Evolutionary conservation across 768 basidiomycete genomes (phyloP), one percentile per base, ranked within the genome.

Genomic region (Gymnopilus dilepis): DNA sequence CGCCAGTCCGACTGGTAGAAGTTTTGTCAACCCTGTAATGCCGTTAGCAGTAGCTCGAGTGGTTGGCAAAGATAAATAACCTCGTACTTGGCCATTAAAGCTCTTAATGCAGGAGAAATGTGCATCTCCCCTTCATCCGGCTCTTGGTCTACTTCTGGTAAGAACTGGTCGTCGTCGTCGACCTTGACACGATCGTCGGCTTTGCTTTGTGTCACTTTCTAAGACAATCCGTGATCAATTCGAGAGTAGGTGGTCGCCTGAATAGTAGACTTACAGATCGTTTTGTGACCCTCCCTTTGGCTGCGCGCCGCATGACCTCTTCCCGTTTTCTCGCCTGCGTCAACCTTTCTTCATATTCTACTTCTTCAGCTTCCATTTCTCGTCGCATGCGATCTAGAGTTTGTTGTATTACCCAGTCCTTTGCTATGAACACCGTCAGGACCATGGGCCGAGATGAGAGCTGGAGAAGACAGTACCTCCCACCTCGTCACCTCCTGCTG

Each of bases 331-430:
- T 77, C 15, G 90, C 92, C 41, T 78, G 71, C 2, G 75, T 76
- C 2, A 94, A 77, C 52, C 83, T 80, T 58, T 84, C 81, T 61
- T 87, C 86, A 60, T 89, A 86, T 51, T 87, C 90, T 33, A 72
- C 69, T 45, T 92, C 90, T 42, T 86, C 84, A 0, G 79, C 81
- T 65, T 93, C 92, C 45, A 94, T 77, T 59, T 89, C 87, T 9
- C 85, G 77, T 56, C 83, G 77, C n/a, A 82, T 77, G 22, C 88
- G 83, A 57, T 86, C 87, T 52, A 87, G 71, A 13, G 91, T 87
- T 66, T 94, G 91, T 22, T 86, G 80, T 13, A 87, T 69, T 0
- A 96, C 89, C 94, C 94, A 96, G 52, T 86, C 85, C 6, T 86
- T 88, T 30, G 76, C 90, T 87, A 61, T 11, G 22, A 8, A 54